Evolutionary conservation across 2,329 filamentous ascomycete genomes (phyloP).

Genomic region (Nothopassalora personata): DNA sequence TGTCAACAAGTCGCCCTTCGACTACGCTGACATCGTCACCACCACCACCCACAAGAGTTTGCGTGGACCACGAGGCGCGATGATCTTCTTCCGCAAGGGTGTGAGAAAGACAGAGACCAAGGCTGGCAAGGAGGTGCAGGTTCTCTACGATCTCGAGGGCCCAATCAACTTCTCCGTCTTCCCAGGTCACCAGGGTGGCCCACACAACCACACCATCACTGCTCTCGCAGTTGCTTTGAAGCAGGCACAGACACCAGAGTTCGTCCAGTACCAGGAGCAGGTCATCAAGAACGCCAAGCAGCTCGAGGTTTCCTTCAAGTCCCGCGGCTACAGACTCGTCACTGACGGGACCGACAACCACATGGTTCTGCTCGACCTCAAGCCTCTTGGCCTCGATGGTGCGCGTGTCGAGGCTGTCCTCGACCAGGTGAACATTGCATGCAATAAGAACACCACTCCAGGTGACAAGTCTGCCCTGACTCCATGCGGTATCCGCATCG

Average conservation of each 20-base stretch:
- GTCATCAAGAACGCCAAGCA: constrained; percentile 92
- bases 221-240: constrained; percentile 90
- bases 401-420: constrained; percentile 93
- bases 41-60: constrained; percentile 99
- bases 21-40: constrained; percentile 89
- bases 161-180: constrained; percentile 99
- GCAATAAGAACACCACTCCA: constrained; percentile 99
- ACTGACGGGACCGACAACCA: constrained; percentile 95
- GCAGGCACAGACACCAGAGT: constrained; percentile 85
- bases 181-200: constrained; percentile 96
- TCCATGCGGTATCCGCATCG: constrained; percentile 90
- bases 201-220: constrained; percentile 99
- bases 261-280: constrained; percentile 88
- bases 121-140: constrained; percentile 69
- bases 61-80: constrained; percentile 91
- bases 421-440: constrained; percentile 96
- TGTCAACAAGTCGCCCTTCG: constrained; percentile 90
- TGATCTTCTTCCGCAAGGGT: constrained; percentile 99
- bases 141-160: constrained; percentile 85
- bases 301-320: constrained; percentile 71
- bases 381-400: constrained; percentile 74
- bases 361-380: constrained; percentile 92
- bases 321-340: constrained; percentile 87
- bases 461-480: constrained; percentile 96
- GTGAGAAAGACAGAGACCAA: constrained; percentile 85